These are phyloP conservation scores for Suhomyces taliae DNA, from an alignment of 1,139 yeast genomes.

Conservation along the genomic window DNA sequence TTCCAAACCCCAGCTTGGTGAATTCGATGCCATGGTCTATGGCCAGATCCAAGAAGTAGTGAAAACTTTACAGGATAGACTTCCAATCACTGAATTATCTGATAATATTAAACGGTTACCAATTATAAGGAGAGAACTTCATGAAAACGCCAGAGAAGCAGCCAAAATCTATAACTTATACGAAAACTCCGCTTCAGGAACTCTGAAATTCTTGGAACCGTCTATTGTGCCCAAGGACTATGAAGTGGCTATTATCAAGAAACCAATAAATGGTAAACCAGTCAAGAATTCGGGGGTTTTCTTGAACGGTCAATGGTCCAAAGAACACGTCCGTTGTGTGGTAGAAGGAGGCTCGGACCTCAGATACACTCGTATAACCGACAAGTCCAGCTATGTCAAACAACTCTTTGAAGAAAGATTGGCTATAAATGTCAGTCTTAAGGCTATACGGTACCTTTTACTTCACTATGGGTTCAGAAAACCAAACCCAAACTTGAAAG, in stretches of 20 bases:
- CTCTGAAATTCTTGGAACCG: background rate
- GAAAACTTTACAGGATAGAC: constrained; percentile 19
- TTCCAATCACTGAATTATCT: constrained; percentile 25
- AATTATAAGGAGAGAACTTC: constrained; percentile 28
- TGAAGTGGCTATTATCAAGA: background rate
- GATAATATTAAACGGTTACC: constrained; percentile 24
- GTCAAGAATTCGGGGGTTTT: background rate
- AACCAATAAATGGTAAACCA: background rate
- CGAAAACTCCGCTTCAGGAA: constrained; percentile 6
- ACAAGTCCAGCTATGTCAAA: constrained; percentile 5
- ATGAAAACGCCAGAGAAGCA: constrained; percentile 34
- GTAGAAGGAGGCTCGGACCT: constrained; percentile 8
- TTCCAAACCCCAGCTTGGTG: constrained; percentile 9
- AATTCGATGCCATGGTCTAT: constrained; percentile 3
- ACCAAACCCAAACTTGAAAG: constrained; percentile 9
- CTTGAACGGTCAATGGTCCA: constrained; percentile 12
- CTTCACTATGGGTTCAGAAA: constrained; percentile 20
- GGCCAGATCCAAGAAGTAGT: constrained; percentile 13
- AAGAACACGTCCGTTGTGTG: constrained; percentile 11
- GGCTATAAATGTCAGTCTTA: constrained; percentile 9
- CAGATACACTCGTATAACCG: background rate
- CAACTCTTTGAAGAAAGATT: constrained; percentile 8
- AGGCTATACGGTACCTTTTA: constrained; percentile 18
- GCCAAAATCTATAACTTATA: constrained; percentile 21
- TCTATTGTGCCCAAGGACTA: constrained; percentile 1